These are phyloP conservation scores for Penicillium steckii DNA, from an alignment of 495 filamentous ascomycete species.

Conservation along the genomic window DNA sequence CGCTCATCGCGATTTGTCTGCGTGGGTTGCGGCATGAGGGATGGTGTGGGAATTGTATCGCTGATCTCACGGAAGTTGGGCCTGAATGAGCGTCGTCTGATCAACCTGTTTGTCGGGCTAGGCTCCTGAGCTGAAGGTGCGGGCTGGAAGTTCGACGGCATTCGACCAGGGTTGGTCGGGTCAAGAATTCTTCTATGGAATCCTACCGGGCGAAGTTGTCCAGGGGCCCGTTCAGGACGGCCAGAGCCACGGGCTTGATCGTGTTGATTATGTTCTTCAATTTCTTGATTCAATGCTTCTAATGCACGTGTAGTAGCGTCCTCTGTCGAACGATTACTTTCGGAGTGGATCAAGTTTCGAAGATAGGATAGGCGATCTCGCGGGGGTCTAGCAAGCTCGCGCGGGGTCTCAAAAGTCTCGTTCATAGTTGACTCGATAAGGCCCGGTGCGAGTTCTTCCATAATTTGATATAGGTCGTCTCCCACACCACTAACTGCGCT, in stretches of 20 bases:
- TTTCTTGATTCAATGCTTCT: slow-evolving; percentile 39
- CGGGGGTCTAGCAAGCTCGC: slow-evolving; percentile 12
- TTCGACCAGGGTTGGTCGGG: background rate
- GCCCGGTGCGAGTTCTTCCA: background rate
- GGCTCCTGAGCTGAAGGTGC: slow-evolving; percentile 3
- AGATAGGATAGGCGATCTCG: slow-evolving; percentile 35
- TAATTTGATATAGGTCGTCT: background rate
- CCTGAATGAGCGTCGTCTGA: background rate
- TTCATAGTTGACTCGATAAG: background rate
- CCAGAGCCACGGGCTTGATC: slow-evolving; percentile 6
- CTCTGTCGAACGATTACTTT: slow-evolving; percentile 35
- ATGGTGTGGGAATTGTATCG: slow-evolving; percentile 41
- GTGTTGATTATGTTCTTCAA: slow-evolving; percentile 26
- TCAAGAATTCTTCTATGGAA: background rate
- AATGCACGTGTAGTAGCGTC: slow-evolving; percentile 40
- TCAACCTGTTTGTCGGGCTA: background rate
- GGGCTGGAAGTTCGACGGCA: background rate
- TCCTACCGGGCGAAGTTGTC: slow-evolving; percentile 22
- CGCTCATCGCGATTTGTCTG: slow-evolving; percentile 15
- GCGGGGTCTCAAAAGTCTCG: background rate
- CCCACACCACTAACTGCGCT: background rate
- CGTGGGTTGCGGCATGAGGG: slow-evolving; percentile 35
- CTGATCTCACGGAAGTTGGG: slow-evolving; percentile 4
- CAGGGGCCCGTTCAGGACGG: background rate
- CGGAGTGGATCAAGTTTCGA: slow-evolving; percentile 39